These are phyloP conservation scores for Lichtheimia ramosa DNA, from an alignment of 371 early-diverging fungal genomes.

Conservation along the genomic window DNA sequence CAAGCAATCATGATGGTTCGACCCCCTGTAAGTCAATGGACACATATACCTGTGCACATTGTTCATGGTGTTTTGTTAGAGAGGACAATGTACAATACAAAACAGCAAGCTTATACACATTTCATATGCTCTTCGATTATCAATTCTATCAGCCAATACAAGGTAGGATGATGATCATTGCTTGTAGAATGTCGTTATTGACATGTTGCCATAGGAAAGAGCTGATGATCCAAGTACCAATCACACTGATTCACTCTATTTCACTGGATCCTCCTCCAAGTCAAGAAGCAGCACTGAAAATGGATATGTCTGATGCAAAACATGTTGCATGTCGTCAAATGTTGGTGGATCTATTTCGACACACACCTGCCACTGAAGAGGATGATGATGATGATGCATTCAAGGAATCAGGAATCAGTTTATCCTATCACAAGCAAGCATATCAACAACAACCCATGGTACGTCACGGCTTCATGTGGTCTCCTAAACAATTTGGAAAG, in stretches of 20 bases:
- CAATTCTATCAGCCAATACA: constrained; percentile 13
- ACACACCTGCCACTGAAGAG: neutral
- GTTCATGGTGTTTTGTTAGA: no score
- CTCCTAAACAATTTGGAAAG: constrained; percentile 27
- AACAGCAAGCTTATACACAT: constrained; percentile 25
- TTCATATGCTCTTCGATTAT: constrained; percentile 20
- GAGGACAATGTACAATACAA: constrained; percentile 14
- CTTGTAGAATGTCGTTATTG: no score
- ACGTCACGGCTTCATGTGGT: constrained; percentile 10
- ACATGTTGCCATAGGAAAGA: constrained; percentile 14
- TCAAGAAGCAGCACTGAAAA: constrained; percentile 2
- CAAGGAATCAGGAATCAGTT: no score
- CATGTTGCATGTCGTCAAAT: neutral
- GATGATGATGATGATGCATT: no score
- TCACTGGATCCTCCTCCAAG: constrained; percentile 36
- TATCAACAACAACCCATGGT: neutral
- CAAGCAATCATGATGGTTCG: constrained; percentile 19
- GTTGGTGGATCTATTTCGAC: constrained; percentile 1
- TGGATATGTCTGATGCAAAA: neutral
- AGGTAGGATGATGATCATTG: constrained; percentile 2
- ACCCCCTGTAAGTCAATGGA: constrained; percentile 22
- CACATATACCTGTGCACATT: no score
- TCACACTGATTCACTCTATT: constrained; percentile 31
- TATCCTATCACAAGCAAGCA: no score
- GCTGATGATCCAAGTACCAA: constrained; percentile 21